Base-by-base conservation (phyloP, 345 rosid species). In the Syzygium jambos region DNA sequence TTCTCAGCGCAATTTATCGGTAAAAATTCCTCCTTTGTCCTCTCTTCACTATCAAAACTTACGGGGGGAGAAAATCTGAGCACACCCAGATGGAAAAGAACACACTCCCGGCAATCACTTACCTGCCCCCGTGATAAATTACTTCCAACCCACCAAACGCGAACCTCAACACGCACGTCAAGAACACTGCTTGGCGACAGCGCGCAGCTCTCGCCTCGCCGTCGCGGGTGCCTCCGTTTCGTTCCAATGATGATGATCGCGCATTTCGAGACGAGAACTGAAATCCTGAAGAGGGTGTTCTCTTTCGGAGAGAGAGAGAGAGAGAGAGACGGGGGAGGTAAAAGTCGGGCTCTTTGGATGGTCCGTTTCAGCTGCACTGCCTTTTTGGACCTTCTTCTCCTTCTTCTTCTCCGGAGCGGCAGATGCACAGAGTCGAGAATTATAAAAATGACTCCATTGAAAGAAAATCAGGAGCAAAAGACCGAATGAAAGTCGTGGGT, bases 321-420 rank as follows among this genome's bases (percentile, higher is more conserved):
- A 80, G 78, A 54, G 55, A 56, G 65, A 41, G 88, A 51, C 78
- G 85, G 78, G 30, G 80, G 57, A 23, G 85, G 51, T 34, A 59
- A 52, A 3, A 77, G 55, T 10, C 2, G 25, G 27, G 29, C 88
- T 87, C 90, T 88, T 91, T 30, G 92, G 89, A 91, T 91, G 92
- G 92, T 91, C 92, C 92, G 92, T 90, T 90, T 87, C 86, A 59
- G 92, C 88, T 63, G 80, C 78, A 85, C 87, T 59, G 91, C 90
- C 85, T 10, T 90, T 87, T 89, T 51, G 93, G 90, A 89, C 89
- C 87, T 85, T 54, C 85, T 41, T 15, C 43, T 41, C 1, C 43
- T 85, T 51, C 85, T 41, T 25, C 87, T 85, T 61, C 85, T 41
- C 9, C 85, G 10, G 61, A 78, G 43, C 17, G 17, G 27, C 6